Evolutionary conservation across 495 filamentous ascomycete species (phyloP).

Genomic region (Terfezia claveryi): DNA sequence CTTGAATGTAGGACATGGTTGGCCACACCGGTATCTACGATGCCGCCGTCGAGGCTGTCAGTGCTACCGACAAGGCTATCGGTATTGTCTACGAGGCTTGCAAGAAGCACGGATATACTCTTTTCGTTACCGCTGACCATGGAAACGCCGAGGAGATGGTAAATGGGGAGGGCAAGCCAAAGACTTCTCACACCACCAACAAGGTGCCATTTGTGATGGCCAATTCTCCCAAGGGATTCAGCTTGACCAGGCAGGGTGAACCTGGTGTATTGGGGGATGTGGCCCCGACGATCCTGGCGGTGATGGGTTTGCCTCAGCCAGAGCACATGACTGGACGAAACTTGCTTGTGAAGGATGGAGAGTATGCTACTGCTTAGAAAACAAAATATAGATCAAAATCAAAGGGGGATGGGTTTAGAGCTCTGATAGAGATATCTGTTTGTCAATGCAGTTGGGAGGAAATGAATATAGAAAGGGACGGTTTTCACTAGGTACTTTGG

Average conservation of each 20-base stretch:
- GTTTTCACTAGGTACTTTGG: too few species aligned
- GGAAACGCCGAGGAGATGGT: constrained; percentile 99
- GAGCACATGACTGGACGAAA: constrained; percentile 77
- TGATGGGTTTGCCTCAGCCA: constrained; percentile 77
- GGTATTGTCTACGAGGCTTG: constrained; percentile 76
- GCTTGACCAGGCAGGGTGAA: constrained; percentile 51
- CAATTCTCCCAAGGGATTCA: constrained; percentile 80
- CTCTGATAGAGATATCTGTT: too few species aligned
- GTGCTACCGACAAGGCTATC: constrained; percentile 80
- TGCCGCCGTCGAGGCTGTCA: constrained; percentile 70
- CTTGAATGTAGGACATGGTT: constrained; percentile 52
- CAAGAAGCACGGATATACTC: constrained; percentile 72
- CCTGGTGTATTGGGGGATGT: constrained; percentile 87
- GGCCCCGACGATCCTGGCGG: constrained; percentile 70
- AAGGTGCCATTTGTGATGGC: constrained; percentile 96
- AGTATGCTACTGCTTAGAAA: too few species aligned
- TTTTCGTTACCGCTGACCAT: constrained; percentile 91
- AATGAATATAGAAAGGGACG: too few species aligned
- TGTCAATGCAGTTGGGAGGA: too few species aligned
- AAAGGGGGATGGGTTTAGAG: too few species aligned
- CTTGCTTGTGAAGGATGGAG: constrained; percentile 45
- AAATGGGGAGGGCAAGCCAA: constrained; percentile 79
- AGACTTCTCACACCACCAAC: constrained; percentile 95
- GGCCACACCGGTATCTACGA: constrained; percentile 95
- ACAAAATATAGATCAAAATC: too few species aligned